Base-by-base conservation (phyloP, 805 yeast species). In the Saturnispora galanensis region DNA sequence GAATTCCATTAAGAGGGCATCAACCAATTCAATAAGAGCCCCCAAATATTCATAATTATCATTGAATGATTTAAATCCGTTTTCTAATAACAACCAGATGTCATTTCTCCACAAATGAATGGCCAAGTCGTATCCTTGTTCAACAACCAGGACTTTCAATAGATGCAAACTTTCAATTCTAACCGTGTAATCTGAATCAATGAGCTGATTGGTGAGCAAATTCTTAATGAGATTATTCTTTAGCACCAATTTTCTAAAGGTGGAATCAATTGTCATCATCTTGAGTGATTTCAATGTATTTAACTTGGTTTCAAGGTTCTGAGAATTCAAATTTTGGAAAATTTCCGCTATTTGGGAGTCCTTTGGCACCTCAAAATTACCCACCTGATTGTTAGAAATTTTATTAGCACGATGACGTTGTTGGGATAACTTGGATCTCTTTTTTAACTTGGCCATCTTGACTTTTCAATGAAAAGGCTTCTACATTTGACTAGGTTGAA, bases 91-190 rank as follows among this genome's bases (percentile, higher is more conserved):
- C 0, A 73, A 68, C 84, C 95, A 81, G 35, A 90, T 77, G 49
- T 83, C 78, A 13, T 78, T 77, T 57, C 97, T 75, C 84, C 94
- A 83, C 44, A 84, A 60, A 59, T 75, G 77, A 16, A 76, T 74
- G 26, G 87, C 77, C 32, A 86, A 73, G 50, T 86, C 95, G 53
- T 85, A 81, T 16, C 96, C 97, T 63, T 88, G 95, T 56, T 86
- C 95, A 43, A 86, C 69, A 3, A 83, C 81, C 45, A 90, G 57
- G 57, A 84, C 87, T 58, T 96, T 74, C 50, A 93, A 65, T 18
- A 90, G 66, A 1, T 96, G 97, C 53, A 77, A 81, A 1, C 90
- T 71, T 13, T 29, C 12, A 26, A 34, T 28, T 33, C 46, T 37
- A n/a, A 43, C 34, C 8, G 28, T 13, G 8, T 28, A n/a, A 32